Conservation (phyloP, 1,284 basidiomycete genomes). For the Pseudozyma flocculosa region DNA sequence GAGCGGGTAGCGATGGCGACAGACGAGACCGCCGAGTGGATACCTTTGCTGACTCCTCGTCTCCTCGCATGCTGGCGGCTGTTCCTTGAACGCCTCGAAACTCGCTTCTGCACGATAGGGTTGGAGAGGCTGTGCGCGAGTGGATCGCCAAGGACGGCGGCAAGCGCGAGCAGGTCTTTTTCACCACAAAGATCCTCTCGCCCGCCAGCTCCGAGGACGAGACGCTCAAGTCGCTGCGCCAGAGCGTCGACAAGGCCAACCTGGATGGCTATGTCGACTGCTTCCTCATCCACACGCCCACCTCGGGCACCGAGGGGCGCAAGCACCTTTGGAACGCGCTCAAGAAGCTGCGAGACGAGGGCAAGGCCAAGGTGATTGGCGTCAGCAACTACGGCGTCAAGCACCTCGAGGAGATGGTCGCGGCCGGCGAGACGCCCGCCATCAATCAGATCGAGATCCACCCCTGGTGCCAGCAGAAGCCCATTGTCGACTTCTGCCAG, state of each 20-base stretch:
- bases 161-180: conserved; percentile 25
- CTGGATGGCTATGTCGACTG: conserved; percentile 35
- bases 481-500: conserved; percentile 29
- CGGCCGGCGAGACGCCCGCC: conserved; percentile 13
- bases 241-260: conserved; percentile 20
- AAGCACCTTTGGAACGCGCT: conserved; percentile 31
- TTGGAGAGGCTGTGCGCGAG: conserved; percentile 23
- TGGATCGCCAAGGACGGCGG: conserved; percentile 24
- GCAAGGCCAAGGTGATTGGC: conserved; percentile 27
- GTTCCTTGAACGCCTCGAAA: too few relatives aligned
- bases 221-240: conserved; percentile 20
- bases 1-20: background rate
- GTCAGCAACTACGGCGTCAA: conserved; percentile 34
- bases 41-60: too few relatives aligned
- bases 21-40: too few relatives aligned
- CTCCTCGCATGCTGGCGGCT: too few relatives aligned
- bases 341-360: conserved; percentile 23
- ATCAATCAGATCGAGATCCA: conserved; percentile 37
- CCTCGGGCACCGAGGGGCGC: conserved; percentile 23
- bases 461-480: conserved; percentile 33
- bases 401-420: conserved; percentile 23
- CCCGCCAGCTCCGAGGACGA: conserved; percentile 13
- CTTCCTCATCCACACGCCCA: conserved; percentile 36
- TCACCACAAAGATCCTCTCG: conserved; percentile 33
- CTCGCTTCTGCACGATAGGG: conserved; percentile 3